phyloP scores from a whole-genome alignment of 768 basidiomycete species.

The Termitomyces sp. region DNA sequence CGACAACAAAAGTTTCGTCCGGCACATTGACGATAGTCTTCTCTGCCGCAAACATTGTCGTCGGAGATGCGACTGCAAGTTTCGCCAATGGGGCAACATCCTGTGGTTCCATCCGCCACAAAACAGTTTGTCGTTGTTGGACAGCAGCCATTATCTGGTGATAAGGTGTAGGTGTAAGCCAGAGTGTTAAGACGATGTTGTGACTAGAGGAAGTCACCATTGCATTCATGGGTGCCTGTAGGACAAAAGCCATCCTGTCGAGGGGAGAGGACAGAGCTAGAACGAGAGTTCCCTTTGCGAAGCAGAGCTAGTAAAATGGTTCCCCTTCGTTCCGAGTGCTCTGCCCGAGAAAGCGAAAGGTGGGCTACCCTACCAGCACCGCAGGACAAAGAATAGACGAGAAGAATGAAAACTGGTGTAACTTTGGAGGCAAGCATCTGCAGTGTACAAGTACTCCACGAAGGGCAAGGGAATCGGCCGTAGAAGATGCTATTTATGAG shows the following conservation, averaged over 20 bases:
- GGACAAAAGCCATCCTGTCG: constrained; percentile 2
- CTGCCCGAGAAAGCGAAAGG: not conserved
- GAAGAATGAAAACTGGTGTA: not conserved
- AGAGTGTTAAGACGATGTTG: not conserved
- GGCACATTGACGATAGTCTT: not conserved
- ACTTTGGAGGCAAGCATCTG: not conserved
- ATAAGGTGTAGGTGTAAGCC: not conserved
- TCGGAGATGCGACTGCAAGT: not conserved
- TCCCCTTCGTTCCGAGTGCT: not conserved
- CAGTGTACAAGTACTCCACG: no score
- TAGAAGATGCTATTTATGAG: no score
- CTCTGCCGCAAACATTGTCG: not conserved
- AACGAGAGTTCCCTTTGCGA: not conserved
- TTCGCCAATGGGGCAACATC: not conserved
- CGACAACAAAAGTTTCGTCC: not conserved
- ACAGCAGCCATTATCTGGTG: not conserved
- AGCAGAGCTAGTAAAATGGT: constrained; percentile 9
- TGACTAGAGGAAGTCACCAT: constrained; percentile 4
- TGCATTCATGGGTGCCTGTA: constrained; percentile 7
- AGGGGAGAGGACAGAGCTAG: not conserved
- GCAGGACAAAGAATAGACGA: not conserved
- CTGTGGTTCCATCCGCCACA: not conserved
- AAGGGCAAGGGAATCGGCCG: not conserved
- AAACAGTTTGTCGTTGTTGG: not conserved
- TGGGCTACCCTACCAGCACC: not conserved